These are phyloP conservation scores for Mycosphaerella sp. DNA, from an alignment of 2,329 filamentous ascomycete species.

Conservation along the genomic window DNA sequence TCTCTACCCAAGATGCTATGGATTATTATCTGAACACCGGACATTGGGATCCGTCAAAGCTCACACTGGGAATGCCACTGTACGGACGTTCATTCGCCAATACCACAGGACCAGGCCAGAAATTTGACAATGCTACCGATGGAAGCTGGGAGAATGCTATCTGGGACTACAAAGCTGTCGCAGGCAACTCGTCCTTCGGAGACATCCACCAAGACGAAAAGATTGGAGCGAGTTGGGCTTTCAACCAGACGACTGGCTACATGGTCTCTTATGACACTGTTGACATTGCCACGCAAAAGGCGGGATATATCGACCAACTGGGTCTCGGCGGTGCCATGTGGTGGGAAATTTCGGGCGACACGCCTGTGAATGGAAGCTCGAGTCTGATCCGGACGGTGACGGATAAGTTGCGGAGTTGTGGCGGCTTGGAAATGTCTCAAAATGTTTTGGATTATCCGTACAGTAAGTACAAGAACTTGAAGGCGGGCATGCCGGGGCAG, in stretches of 20 bases:
- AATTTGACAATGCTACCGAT: conserved; percentile 63
- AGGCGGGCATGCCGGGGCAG: conserved; percentile 35
- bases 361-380: conserved; percentile 43
- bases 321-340: conserved; percentile 66
- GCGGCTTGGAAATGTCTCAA: conserved; percentile 39
- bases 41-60: conserved; percentile 58
- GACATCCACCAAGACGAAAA: conserved; percentile 57
- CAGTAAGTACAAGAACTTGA: conserved; percentile 50
- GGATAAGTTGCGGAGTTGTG: conserved; percentile 32
- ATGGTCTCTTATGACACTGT: conserved; percentile 73
- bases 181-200: conserved; percentile 52
- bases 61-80: conserved; percentile 83
- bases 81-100: conserved; percentile 79
- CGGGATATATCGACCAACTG: conserved; percentile 58
- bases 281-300: conserved; percentile 60
- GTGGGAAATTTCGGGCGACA: conserved; percentile 79
- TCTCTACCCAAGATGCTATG: conserved; percentile 65
- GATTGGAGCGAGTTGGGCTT: conserved; percentile 68
- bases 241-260: conserved; percentile 54
- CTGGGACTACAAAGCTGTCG: conserved; percentile 52
- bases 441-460: conserved; percentile 48
- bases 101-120: conserved; percentile 65
- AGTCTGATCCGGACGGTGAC: conserved; percentile 47
- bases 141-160: conserved; percentile 79
- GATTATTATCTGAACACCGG: conserved; percentile 55